Conservation (phyloP, 2,329 filamentous ascomycete genomes). For the Lachnellula subtilissima region DNA sequence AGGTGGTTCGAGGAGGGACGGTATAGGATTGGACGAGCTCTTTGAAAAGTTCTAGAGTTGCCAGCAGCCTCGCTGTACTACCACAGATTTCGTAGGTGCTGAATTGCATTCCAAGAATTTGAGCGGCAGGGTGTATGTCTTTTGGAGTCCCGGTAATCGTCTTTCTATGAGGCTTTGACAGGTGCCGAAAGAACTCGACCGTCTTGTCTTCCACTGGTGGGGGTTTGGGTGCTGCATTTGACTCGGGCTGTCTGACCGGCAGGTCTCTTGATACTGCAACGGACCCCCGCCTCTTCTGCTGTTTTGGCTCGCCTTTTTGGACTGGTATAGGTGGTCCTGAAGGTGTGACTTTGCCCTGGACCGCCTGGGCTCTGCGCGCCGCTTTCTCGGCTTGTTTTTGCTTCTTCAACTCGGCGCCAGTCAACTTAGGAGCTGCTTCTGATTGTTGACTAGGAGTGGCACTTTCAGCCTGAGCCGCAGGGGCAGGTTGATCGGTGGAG, state of each 20-base stretch:
- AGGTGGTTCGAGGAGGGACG: conserved; percentile 76
- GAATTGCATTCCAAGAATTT: conserved; percentile 86
- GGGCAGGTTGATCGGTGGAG: conserved; percentile 18
- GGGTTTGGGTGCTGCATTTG: conserved; percentile 37
- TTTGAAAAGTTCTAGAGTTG: conserved; percentile 85
- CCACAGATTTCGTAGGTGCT: conserved; percentile 76
- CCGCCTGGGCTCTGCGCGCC: conserved; percentile 71
- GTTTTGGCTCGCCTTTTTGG: conserved; percentile 29
- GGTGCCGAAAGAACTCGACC: conserved; percentile 74
- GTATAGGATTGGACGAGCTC: conserved; percentile 91
- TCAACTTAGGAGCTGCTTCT: conserved; percentile 49
- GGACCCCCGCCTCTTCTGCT: conserved; percentile 32
- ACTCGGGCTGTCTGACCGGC: conserved; percentile 24
- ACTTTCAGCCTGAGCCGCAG: conserved; percentile 6
- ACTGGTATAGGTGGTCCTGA: conserved; percentile 22
- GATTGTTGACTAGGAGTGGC: background rate
- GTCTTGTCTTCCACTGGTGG: conserved; percentile 59
- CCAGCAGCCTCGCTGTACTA: conserved; percentile 80
- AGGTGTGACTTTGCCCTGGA: conserved; percentile 43
- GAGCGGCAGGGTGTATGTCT: conserved; percentile 78
- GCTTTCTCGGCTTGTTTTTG: conserved; percentile 88
- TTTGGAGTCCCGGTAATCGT: conserved; percentile 57
- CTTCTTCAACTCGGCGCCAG: conserved; percentile 65
- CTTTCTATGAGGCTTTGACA: conserved; percentile 68
- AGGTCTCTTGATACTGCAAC: conserved; percentile 25